Conservation (phyloP, 2,329 filamentous ascomycete species). For the Fusarium solani-melongenae region DNA sequence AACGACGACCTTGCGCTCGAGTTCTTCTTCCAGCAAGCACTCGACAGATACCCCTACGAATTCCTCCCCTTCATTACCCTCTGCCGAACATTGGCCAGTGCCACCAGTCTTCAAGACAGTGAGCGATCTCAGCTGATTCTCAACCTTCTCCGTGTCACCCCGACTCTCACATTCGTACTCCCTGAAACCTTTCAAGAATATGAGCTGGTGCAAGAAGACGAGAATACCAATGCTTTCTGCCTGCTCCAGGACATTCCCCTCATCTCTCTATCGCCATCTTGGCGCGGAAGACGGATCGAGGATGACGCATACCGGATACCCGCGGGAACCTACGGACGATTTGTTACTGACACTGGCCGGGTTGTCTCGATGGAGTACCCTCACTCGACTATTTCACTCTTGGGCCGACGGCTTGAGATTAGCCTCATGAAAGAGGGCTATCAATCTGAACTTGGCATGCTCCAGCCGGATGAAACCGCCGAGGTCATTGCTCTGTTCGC, state of each 20-base stretch:
- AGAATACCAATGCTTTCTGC: constrained; percentile 82
- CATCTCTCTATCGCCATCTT: constrained; percentile 62
- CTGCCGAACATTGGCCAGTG: constrained; percentile 69
- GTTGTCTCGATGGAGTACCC: constrained; percentile 81
- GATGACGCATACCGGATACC: constrained; percentile 71
- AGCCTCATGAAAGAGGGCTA: constrained; percentile 69
- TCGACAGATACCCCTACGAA: constrained; percentile 87
- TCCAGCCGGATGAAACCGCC: constrained; percentile 71
- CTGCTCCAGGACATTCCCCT: constrained; percentile 73
- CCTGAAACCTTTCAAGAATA: constrained; percentile 79
- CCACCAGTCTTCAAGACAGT: constrained; percentile 45
- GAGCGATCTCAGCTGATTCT: constrained; percentile 64
- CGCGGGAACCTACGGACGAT: constrained; percentile 73
- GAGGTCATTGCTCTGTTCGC: constrained; percentile 82
- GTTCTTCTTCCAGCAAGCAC: constrained; percentile 73
- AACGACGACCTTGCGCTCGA: constrained; percentile 61
- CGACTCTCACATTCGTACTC: constrained; percentile 82
- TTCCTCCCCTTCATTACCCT: constrained; percentile 81
- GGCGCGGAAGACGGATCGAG: constrained; percentile 56
- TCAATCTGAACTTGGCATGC: constrained; percentile 61
- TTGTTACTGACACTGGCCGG: constrained; percentile 81
- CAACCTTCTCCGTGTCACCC: constrained; percentile 74
- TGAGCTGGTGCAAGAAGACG: constrained; percentile 83
- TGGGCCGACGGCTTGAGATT: constrained; percentile 80
- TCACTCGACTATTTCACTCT: constrained; percentile 82